Base-by-base conservation (phyloP, 768 basidiomycete species). In the Imleria badia region DNA sequence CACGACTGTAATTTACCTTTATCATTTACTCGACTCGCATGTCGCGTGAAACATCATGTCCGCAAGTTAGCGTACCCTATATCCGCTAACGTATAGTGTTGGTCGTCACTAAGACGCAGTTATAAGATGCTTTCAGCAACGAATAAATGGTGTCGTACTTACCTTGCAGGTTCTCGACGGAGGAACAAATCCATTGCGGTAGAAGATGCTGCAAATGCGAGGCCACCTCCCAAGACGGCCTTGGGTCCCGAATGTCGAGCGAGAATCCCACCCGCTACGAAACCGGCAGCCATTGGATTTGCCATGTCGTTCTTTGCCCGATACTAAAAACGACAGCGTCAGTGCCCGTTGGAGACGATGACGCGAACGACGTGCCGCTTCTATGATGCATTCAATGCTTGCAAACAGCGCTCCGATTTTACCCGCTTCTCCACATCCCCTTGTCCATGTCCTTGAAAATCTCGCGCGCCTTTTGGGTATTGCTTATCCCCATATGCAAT, bases 231-330 rank as follows among this genome's bases (percentile, higher is more conserved):
- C n/a, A 94, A 60, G 17, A 84, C 91, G 15, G 89, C 93, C 71
- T 82, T 89, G 10, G 93, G 91, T 1, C 96, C 94, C 0, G 92
- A 84, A 65, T 90, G 85, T 36, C 91, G 81, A 11, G 94, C 95
- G 4, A 98, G 82, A 19, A 97, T 76, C 35, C 89, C 94, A 30
- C 96, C 96, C 3, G 94, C 83, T 5, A 94, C 68, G 68, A 96
- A 93, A 1, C 96, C 96, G 7, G 91, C 87, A 13, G 86, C 81
- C 17, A 93, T 82, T 11, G 93, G 89, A 68, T 98, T 98, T 52
- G 85, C 87, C 62, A 98, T 91, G 70, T 98, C 96, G 66, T 97
- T 95, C 73, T 86, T 94, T 10, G 93, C 95, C 42, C 96, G 93
- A 73, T 97, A 98, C 95, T 97, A 56, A 31, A 30, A 3, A 34